A percentile compares a stretch with the other conserved stretches of the same genome.
These are phyloP conservation scores for Pythium coloratum DNA, from an alignment of 352 stramenopile genomes.

Conservation along the genomic window DNA sequence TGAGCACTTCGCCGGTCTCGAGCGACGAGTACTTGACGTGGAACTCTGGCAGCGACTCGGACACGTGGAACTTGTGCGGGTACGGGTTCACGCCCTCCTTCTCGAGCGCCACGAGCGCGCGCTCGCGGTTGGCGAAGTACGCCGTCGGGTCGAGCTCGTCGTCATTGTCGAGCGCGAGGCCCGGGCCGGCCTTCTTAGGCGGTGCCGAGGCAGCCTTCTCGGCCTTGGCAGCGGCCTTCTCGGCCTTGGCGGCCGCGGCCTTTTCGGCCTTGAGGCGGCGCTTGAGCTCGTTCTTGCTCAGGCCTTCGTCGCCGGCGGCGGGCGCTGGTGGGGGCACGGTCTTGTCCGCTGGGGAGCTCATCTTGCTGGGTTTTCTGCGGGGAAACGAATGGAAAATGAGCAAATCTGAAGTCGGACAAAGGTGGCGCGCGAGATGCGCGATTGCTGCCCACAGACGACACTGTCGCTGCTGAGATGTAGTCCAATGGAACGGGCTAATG, in stretches of 20 bases:
- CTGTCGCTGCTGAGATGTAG: not conserved
- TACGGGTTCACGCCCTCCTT: conserved; percentile 94
- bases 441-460: not conserved
- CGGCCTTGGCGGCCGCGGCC: conserved; percentile 92
- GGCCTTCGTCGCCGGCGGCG: conserved; percentile 26
- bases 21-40: conserved; percentile 79
- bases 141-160: conserved; percentile 97
- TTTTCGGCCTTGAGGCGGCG: conserved; percentile 96
- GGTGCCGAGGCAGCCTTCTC: conserved; percentile 50
- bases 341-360: conserved; percentile 17
- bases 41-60: conserved; percentile 94
- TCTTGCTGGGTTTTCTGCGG: not conserved
- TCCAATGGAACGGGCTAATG: conserved; percentile 3
- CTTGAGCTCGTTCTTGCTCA: conserved; percentile 99
- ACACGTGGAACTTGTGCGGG: conserved; percentile 98
- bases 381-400: not conserved
- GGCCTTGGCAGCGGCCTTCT: conserved; percentile 89
- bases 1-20: conserved; percentile 81
- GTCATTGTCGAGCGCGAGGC: conserved; percentile 63
- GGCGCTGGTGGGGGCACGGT: conserved; percentile 19
- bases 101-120: conserved; percentile 89
- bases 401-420: not conserved
- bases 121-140: conserved; percentile 97
- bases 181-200: conserved; percentile 61
- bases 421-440: not conserved